Evolutionary conservation across 2,329 filamentous ascomycete species (phyloP), one percentile per base, ranked within the genome.

Genomic region (Diaporthe sp.): DNA sequence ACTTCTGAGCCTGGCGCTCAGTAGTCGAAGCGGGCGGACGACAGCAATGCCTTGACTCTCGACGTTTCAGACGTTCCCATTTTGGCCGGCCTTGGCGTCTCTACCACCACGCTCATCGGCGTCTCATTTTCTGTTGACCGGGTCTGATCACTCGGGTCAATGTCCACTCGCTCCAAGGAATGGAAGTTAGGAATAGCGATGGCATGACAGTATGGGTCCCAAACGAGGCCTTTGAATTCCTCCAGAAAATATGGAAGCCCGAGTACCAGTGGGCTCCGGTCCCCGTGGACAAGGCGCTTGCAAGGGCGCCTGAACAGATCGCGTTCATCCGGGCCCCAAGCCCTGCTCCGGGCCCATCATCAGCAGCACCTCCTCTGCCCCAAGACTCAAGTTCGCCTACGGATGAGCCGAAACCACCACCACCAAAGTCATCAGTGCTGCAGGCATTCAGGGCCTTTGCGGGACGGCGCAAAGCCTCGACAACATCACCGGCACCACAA

Each of bases 121-220:
- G 8, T 73, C 42, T 73, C 34, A 28, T 60, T 10, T 10, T n/a
- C 37, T 42, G 34, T 73, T 73, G 53, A 53, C 53, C 65, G 46
- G 44, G 37, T 73, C 42, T 57, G 19, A n/a, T 65, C 55, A 7
- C 57, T n/a, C 62, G 55, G 13, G 62, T 65, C 71, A 57, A 76
- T 74, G 74, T 73, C 60, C 74, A 53, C 70, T 75, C 74, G 70
- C 74, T 68, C 49, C 31, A 55, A 70, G 74, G 71, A 75, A 75
- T 75, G 74, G 74, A 75, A 75, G 74, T 62, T 68, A 55, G 60
- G 44, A 68, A 73, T 61, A 72, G 70, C 44, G 73, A 76, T 51
- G 65, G 65, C 28, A 76, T 73, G 58, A 76, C 65, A 76, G 62
- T 76, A 76, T 76, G 75, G 75, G 72, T 76, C n/a, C 75, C 75